These are phyloP conservation scores for Myrica gale DNA, from an alignment of 306 rosid species.

Conservation along the genomic window DNA sequence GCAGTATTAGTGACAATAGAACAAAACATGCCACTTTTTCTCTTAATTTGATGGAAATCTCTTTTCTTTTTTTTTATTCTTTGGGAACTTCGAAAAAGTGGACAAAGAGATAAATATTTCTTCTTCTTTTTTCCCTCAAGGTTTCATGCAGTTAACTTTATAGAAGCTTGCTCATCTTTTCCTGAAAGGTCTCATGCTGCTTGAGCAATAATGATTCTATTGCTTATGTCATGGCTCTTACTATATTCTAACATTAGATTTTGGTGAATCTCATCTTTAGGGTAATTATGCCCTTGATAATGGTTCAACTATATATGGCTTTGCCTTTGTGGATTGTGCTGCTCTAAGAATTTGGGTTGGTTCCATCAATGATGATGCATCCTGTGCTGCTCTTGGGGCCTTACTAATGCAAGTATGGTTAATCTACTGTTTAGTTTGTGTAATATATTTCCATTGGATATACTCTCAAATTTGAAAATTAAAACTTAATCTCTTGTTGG, in stretches of 20 bases:
- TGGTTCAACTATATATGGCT: slow-evolving; percentile 74
- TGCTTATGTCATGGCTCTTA: not conserved
- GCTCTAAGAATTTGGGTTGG: slow-evolving; percentile 88
- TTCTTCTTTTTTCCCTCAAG: not conserved
- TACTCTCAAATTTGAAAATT: slow-evolving; percentile 19
- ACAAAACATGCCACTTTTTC: not conserved
- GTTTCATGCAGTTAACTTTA: not conserved
- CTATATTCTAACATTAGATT: slow-evolving; percentile 7
- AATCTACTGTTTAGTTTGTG: slow-evolving; percentile 18
- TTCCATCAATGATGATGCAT: slow-evolving; percentile 73
- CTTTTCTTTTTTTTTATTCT: not conserved
- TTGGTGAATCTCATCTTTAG: slow-evolving; percentile 40
- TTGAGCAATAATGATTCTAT: not conserved
- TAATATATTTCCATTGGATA: slow-evolving; percentile 17
- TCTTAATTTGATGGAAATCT: not conserved
- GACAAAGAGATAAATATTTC: not conserved
- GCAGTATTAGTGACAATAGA: not conserved
- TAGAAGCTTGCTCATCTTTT: not conserved
- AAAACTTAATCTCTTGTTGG: slow-evolving; percentile 29
- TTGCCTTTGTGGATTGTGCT: slow-evolving; percentile 94
- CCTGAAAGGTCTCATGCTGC: slow-evolving; percentile 11
- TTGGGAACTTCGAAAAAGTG: not conserved
- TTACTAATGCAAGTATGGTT: slow-evolving; percentile 81
- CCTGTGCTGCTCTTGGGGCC: slow-evolving; percentile 86
- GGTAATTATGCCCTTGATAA: slow-evolving; percentile 45